Base-by-base conservation (phyloP, 2,329 filamentous ascomycete genomes). In the Penicillium crustosum region DNA sequence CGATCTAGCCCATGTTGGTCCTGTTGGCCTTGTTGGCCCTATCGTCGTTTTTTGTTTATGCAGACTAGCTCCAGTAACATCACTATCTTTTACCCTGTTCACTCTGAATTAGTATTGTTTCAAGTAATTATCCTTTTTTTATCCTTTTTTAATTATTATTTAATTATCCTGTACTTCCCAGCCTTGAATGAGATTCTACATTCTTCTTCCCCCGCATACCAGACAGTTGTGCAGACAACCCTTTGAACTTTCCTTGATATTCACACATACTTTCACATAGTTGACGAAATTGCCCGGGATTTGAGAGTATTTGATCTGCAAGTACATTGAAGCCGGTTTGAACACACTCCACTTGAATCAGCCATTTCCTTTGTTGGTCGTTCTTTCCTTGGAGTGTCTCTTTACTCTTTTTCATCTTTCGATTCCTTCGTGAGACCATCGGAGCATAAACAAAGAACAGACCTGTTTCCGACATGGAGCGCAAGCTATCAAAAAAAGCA, bases 401-500 rank as follows among this genome's bases (percentile, higher is more conserved):
- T 29, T 36, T 21, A 2, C 7, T 35, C 35, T 10, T 38, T 38
- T 19, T 33, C 33, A 35, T 35, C 13, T 35, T 21, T 9, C 12
- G 15, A 25, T 42, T 17, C 19, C n/a, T 33, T 31, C 8, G 43
- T 48, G 33, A 43, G 9, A 45, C 48, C 3, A 17, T 45, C 54
- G 49, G 54, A 35, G 10, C 45, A 47, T 27, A 55, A 47, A 17
- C 29, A 48, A 10, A 35, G 2, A 21, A 17, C 3, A 5, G 10
- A 31, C 29, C 27, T 4, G 15, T 38, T 25, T 19, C 8, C 27
- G 43, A 50, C 4, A 67, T 67, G 65, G 65, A 67, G 39, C 62
- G 58, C 58, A 66, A 61, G 23, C 58, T 63, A 29, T 67, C 65
- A n/a, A 27, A 56, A 19, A 67, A 62, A 42, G 61, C 65, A 13